phyloP scores from a whole-genome alignment of 306 rosid genomes.

The Pterocarpus santalinus region DNA sequence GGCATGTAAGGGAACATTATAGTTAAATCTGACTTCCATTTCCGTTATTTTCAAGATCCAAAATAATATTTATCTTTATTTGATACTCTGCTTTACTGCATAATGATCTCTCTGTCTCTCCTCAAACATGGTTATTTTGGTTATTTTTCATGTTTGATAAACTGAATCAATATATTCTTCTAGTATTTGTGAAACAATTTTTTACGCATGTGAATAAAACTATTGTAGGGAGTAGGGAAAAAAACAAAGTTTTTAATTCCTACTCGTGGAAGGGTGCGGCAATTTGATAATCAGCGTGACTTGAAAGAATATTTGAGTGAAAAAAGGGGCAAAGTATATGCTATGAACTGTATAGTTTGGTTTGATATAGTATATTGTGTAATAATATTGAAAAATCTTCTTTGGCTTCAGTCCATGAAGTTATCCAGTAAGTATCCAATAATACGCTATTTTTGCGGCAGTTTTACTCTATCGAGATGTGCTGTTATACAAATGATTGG shows the following conservation, averaged over 20 bases:
- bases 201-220: conserved; percentile 4
- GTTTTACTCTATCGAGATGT: neutral
- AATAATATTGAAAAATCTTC: neutral
- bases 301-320: neutral
- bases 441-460: conserved; percentile 13
- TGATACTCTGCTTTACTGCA: conserved; percentile 25
- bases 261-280: conserved; percentile 13
- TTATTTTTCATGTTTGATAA: conserved; percentile 26
- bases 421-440: conserved; percentile 13
- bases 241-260: neutral
- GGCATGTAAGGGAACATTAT: conserved; percentile 68
- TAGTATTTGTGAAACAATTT: neutral
- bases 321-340: conserved; percentile 10
- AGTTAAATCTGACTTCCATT: conserved; percentile 38
- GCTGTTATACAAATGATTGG: neutral
- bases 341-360: neutral
- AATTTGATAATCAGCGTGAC: conserved; percentile 3
- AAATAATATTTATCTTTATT: neutral
- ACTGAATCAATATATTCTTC: conserved; percentile 5
- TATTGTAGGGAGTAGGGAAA: neutral
- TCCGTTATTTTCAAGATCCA: neutral
- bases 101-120: neutral
- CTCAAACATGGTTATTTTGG: neutral
- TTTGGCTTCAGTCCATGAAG: neutral
- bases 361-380: conserved; percentile 16